Evolutionary conservation across 345 rosid species (phyloP), one percentile per base, ranked within the genome.

Genomic region (Salix caprea): DNA sequence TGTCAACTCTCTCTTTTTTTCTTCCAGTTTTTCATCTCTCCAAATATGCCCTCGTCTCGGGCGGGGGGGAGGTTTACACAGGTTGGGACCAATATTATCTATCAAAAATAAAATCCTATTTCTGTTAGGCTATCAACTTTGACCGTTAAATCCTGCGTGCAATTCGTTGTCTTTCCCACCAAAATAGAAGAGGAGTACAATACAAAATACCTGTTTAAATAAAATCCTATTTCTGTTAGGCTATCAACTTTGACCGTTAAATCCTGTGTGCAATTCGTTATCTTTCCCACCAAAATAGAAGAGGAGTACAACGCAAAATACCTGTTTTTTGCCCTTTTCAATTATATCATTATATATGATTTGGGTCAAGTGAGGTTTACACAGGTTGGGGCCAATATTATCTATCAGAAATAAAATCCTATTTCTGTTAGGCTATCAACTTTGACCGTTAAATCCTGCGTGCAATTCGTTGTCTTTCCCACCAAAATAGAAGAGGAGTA

Each of bases 201-300:
- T 0, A 39, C 36, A 60, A 39, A 60, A 65, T 60, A 7, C 48
- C 14, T n/a, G 65, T 56, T 42, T 65, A 15, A 21, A 15, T 4
- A 5, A 13, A 13, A n/a, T 23, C 4, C 77, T 32, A 30, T 30
- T 74, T 65, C 52, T 48, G 12, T 34, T 48, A 26, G 42, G 24
- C 10, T 12, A 0, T 37, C 23, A 72, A 6, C 39, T 65, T 30
- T 30, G 5, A 75, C 78, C 72, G 7, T 39, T 40, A 37, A 52
- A 32, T 10, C 48, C 42, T 26, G 13, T 73, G 28, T 0, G 39
- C 56, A 68, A 52, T 24, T 67, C 50, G 72, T 71, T 36, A 6
- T 54, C 37, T 67, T 14, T 67, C 19, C 34, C 5, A 34, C 40
- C 15, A 68, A 75, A 75, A 75, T 39, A 75, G 72, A 4, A 67